These are phyloP conservation scores for Cantharellus cinnabarinus DNA, from an alignment of 768 basidiomycete genomes.

Conservation along the genomic window DNA sequence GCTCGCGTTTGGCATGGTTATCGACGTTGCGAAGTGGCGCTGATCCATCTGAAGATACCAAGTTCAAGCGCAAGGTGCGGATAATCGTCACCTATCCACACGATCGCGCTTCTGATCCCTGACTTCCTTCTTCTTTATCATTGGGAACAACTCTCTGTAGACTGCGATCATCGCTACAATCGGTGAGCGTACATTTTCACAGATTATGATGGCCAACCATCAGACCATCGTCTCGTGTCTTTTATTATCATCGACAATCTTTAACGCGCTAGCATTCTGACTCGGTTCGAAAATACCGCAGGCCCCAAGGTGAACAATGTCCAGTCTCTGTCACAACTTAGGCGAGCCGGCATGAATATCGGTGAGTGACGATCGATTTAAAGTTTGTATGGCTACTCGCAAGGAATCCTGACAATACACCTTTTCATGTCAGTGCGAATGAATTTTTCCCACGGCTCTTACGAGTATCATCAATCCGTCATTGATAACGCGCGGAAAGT, in stretches of 20 bases:
- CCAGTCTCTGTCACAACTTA: constrained; percentile 69
- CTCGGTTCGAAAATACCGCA: constrained; percentile 14
- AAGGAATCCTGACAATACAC: not conserved
- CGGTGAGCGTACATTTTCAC: constrained; percentile 27
- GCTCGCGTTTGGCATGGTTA: constrained; percentile 65
- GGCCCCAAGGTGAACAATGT: constrained; percentile 88
- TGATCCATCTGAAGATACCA: constrained; percentile 55
- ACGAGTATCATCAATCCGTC: constrained; percentile 97
- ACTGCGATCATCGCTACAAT: constrained; percentile 98
- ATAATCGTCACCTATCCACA: constrained; percentile 2
- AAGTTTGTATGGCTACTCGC: not conserved
- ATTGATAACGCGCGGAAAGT: constrained; percentile 91
- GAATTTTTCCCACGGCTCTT: constrained; percentile 99
- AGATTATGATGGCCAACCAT: not conserved
- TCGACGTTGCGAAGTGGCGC: constrained; percentile 57
- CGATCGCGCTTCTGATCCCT: constrained; percentile 2
- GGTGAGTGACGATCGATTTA: constrained; percentile 32
- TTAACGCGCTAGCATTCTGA: not conserved
- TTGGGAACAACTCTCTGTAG: constrained; percentile 23
- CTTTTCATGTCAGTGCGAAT: constrained; percentile 56
- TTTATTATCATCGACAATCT: too few species aligned
- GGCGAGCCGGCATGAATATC: constrained; percentile 89
- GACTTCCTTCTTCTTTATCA: constrained; percentile 4
- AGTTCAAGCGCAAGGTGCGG: constrained; percentile 76
- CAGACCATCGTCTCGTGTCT: too few species aligned